Conservation (phyloP, 2,329 filamentous ascomycete species). For the Podosphaera aphanis region DNA sequence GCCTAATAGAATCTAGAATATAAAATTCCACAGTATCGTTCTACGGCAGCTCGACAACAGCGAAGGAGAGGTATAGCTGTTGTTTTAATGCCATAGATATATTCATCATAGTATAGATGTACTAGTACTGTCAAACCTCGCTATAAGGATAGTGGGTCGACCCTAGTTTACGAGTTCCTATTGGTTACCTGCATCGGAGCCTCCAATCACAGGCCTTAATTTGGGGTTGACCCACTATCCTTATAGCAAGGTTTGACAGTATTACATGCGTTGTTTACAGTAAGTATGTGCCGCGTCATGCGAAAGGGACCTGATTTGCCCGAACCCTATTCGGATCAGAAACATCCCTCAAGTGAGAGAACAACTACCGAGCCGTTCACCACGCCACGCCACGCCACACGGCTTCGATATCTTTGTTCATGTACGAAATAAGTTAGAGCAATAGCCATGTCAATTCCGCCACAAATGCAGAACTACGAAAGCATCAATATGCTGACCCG, state of each 20-base stretch:
- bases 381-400: neutral
- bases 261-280: neutral
- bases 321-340: neutral
- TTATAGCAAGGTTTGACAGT: too few relatives aligned
- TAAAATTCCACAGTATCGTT: too few relatives aligned
- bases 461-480: neutral
- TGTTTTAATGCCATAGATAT: too few relatives aligned
- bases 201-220: too few relatives aligned
- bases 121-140: too few relatives aligned
- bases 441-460: neutral
- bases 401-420: neutral
- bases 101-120: neutral
- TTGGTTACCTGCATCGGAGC: too few relatives aligned
- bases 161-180: too few relatives aligned
- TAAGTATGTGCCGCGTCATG: neutral
- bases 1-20: too few relatives aligned
- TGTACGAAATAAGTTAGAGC: neutral
- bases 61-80: too few relatives aligned
- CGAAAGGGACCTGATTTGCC: neutral
- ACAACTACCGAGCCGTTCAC: neutral
- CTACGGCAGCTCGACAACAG: too few relatives aligned
- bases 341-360: neutral
- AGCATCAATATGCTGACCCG: neutral
- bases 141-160: too few relatives aligned
- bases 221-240: too few relatives aligned